These are phyloP conservation scores for Magnusiomyces clavatus DNA, from an alignment of 1,139 yeast species.

Conservation along the genomic window DNA sequence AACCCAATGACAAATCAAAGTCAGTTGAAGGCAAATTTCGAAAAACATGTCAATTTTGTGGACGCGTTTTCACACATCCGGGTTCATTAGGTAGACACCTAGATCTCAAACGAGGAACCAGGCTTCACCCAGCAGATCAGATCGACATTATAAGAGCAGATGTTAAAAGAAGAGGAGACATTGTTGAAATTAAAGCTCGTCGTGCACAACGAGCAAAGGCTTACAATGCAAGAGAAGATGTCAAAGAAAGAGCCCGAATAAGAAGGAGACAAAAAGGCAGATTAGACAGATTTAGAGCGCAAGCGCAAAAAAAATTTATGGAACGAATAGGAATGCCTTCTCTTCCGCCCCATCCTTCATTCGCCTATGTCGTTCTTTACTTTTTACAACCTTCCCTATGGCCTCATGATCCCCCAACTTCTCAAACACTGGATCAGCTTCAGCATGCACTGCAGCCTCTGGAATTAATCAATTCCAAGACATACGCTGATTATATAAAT, in stretches of 20 bases:
- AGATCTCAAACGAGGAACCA: constrained; percentile 42
- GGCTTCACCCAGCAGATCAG: constrained; percentile 38
- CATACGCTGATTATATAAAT: constrained; percentile 15
- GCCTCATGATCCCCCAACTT: constrained; percentile 46
- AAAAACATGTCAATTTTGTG: constrained; percentile 42
- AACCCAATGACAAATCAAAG: neutral
- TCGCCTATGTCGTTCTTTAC: constrained; percentile 41
- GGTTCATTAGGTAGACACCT: constrained; percentile 48
- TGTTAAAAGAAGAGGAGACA: constrained; percentile 44
- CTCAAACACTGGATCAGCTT: constrained; percentile 34
- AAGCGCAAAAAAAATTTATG: constrained; percentile 32
- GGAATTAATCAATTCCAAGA: constrained; percentile 1
- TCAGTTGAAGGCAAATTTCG: constrained; percentile 30
- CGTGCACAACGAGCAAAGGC: constrained; percentile 35
- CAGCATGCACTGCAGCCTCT: constrained; percentile 20
- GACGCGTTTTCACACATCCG: constrained; percentile 42
- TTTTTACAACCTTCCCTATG: constrained; percentile 39
- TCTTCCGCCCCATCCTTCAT: constrained; percentile 39
- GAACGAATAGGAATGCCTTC: constrained; percentile 34
- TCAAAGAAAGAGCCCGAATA: constrained; percentile 35
- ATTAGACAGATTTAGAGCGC: constrained; percentile 31
- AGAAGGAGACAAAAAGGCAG: constrained; percentile 36
- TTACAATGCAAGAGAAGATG: constrained; percentile 42
- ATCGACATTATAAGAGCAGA: constrained; percentile 38
- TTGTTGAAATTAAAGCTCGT: constrained; percentile 35